Evolutionary conservation across 2,329 filamentous ascomycete genomes (phyloP).

Genomic region (Colletotrichum sp.): DNA sequence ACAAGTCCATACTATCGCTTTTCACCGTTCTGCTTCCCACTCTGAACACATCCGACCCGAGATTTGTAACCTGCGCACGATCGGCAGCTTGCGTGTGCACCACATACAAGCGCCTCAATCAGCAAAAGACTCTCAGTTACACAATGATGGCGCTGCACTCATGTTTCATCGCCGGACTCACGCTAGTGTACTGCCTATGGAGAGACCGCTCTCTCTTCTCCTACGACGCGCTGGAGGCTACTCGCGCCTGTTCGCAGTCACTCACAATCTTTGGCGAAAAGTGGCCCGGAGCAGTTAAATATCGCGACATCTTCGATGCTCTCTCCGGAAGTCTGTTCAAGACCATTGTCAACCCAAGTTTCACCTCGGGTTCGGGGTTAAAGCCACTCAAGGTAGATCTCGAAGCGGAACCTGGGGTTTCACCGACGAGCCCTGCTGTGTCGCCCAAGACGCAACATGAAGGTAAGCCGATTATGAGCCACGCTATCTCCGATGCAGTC

Average conservation of each 20-base stretch:
- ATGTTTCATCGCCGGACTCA: constrained; percentile 32
- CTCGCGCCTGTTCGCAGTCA: constrained; percentile 28
- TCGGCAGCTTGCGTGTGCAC: constrained; percentile 28
- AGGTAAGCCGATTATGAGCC: not conserved
- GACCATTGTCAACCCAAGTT: constrained; percentile 21
- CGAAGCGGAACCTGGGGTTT: not conserved
- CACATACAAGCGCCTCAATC: constrained; percentile 32
- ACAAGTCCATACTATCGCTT: constrained; percentile 27
- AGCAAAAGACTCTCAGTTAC: constrained; percentile 31
- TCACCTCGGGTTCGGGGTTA: not conserved
- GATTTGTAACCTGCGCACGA: constrained; percentile 23
- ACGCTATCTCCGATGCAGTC: constrained; percentile 25
- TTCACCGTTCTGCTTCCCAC: constrained; percentile 27
- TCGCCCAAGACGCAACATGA: not conserved
- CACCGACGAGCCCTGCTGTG: not conserved
- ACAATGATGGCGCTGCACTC: constrained; percentile 32
- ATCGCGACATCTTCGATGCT: constrained; percentile 31
- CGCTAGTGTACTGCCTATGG: constrained; percentile 32
- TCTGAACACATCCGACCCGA: constrained; percentile 22
- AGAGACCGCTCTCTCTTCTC: constrained; percentile 24
- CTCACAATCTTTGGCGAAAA: constrained; percentile 33
- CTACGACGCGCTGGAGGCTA: constrained; percentile 28
- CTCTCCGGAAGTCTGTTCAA: constrained; percentile 26
- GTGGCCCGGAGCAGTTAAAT: constrained; percentile 30
- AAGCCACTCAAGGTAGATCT: constrained; percentile 1